phyloP scores from a whole-genome alignment of 2,329 filamentous ascomycete genomes.

The Colletotrichum sp. region DNA sequence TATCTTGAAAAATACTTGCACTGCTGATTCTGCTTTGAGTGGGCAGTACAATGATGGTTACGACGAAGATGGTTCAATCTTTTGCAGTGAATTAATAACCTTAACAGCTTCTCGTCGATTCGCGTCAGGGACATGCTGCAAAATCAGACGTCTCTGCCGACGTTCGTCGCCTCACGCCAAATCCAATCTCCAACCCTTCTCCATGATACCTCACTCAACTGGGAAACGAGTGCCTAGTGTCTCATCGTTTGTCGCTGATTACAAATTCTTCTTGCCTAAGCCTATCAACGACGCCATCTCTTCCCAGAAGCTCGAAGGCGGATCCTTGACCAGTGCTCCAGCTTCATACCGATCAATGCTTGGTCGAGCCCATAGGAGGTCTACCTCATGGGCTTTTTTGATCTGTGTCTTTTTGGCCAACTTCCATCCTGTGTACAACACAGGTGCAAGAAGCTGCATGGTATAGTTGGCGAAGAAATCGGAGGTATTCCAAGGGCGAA shows the following conservation, averaged over 20 bases:
- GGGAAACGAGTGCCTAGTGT: background rate
- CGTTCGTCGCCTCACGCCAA: background rate
- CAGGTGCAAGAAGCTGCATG: conserved; percentile 64
- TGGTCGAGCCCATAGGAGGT: conserved; percentile 64
- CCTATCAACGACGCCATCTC: conserved; percentile 42
- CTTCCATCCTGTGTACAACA: conserved; percentile 63
- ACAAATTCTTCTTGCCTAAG: background rate
- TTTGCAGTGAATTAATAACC: background rate
- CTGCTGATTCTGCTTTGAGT: background rate
- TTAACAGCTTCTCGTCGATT: background rate
- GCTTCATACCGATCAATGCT: conserved; percentile 63
- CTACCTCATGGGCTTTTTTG: conserved; percentile 56
- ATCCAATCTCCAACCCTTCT: background rate
- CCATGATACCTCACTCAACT: background rate
- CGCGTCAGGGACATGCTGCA: no score
- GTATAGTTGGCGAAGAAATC: conserved; percentile 70
- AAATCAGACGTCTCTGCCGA: no score
- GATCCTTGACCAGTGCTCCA: conserved; percentile 11
- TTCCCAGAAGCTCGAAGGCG: conserved; percentile 58
- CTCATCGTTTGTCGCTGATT: background rate
- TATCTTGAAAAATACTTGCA: background rate
- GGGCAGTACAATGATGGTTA: background rate
- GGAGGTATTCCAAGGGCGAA: conserved; percentile 63
- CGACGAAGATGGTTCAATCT: background rate
- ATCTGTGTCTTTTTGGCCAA: conserved; percentile 63